Percentiles rank a stretch among this genome's conserved stretches.
Evolutionary conservation across 805 yeast species (phyloP).

Genomic region (Metschnikowia similis): DNA sequence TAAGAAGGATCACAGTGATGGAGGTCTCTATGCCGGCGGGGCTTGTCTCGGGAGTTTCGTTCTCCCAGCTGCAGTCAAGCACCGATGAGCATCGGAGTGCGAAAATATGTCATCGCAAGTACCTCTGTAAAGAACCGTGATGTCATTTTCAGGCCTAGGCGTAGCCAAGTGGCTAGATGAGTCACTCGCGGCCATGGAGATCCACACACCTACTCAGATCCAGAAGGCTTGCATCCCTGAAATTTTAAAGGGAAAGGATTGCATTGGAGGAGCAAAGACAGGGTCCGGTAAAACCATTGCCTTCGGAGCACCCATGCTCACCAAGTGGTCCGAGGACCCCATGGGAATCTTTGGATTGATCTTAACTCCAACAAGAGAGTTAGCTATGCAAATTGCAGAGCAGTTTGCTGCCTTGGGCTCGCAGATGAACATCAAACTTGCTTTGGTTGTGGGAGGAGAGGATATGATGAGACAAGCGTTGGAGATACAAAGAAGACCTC

Average conservation of each 20-base stretch:
- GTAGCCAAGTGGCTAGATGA: constrained; percentile 84
- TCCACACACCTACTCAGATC: constrained; percentile 77
- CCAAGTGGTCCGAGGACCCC: constrained; percentile 94
- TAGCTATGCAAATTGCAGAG: constrained; percentile 95
- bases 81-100: constrained; percentile 16
- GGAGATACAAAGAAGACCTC: constrained; percentile 78
- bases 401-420: constrained; percentile 94
- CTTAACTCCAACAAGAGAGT: constrained; percentile 88
- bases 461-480: constrained; percentile 88
- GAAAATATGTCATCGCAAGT: constrained; percentile 4
- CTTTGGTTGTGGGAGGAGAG: constrained; percentile 91
- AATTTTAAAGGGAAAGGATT: constrained; percentile 77
- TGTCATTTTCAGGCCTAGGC: constrained; percentile 61
- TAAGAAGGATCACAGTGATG: not conserved
- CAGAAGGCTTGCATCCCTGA: constrained; percentile 87
- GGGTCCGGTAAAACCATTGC: constrained; percentile 98
- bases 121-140: constrained; percentile 5
- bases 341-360: constrained; percentile 86
- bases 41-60: not conserved
- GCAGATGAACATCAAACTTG: constrained; percentile 75
- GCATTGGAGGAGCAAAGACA: constrained; percentile 97
- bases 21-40: too few relatives aligned
- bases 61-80: not conserved
- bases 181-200: constrained; percentile 75
- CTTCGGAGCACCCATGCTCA: constrained; percentile 95